Evolutionary conservation across 2,329 filamentous ascomycete species (phyloP).

Genomic region (Grosmannia serpens): DNA sequence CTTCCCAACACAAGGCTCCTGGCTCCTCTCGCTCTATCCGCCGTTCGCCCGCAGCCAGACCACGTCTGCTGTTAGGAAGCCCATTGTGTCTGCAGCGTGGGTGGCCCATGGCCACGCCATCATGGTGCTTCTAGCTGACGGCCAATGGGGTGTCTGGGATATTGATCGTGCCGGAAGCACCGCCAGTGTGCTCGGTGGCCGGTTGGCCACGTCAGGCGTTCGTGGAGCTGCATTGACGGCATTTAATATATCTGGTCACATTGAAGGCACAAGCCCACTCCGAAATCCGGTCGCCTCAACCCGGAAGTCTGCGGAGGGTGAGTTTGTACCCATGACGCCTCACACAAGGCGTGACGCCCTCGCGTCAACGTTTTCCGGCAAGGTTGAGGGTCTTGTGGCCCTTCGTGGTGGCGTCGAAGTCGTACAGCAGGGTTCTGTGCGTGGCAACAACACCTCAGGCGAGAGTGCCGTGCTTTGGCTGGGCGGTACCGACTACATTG

Average conservation of each 20-base stretch:
- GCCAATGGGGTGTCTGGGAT: slow-evolving; percentile 59
- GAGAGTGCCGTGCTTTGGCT: slow-evolving; percentile 48
- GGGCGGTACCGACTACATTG: slow-evolving; percentile 39
- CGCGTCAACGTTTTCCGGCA: slow-evolving; percentile 28
- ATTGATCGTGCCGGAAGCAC: slow-evolving; percentile 45
- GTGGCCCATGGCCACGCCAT: slow-evolving; percentile 48
- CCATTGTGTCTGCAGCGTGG: slow-evolving; percentile 52
- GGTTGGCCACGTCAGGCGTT: slow-evolving; percentile 35
- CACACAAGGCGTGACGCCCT: slow-evolving; percentile 45
- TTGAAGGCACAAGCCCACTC: slow-evolving; percentile 47
- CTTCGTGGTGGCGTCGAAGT: slow-evolving; percentile 43
- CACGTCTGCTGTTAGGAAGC: slow-evolving; percentile 35
- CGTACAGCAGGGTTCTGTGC: slow-evolving; percentile 28
- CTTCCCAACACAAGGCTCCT: slow-evolving; percentile 48
- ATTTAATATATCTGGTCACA: slow-evolving; percentile 46
- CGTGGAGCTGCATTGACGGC: slow-evolving; percentile 45
- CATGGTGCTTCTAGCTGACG: slow-evolving; percentile 47
- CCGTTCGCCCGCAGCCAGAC: slow-evolving; percentile 38
- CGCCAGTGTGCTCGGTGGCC: slow-evolving; percentile 28
- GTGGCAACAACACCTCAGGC: slow-evolving; percentile 32
- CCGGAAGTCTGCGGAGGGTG: slow-evolving; percentile 27
- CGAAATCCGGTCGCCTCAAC: slow-evolving; percentile 27
- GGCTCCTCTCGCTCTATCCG: slow-evolving; percentile 51
- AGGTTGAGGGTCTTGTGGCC: slow-evolving; percentile 38
- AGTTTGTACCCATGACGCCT: slow-evolving; percentile 54